phyloP scores from a whole-genome alignment of 192 early-diverging fungal species.

The Spizellomyces punctatus region DNA sequence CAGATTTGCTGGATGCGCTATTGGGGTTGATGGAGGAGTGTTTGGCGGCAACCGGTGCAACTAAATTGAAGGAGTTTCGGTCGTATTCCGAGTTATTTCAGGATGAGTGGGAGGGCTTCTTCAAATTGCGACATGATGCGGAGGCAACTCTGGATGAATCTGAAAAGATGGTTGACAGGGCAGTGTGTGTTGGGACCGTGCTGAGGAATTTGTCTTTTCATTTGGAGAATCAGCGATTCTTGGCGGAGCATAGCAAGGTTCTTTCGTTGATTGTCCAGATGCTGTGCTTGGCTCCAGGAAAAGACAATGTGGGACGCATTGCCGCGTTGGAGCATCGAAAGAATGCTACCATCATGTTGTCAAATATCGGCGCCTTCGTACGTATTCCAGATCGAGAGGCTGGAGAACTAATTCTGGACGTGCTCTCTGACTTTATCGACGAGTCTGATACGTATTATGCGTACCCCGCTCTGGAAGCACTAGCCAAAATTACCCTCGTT shows the following conservation, averaged over 20 bases:
- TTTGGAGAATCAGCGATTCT: not conserved
- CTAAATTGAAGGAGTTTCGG: not conserved
- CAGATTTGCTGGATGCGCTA: not conserved
- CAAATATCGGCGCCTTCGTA: slow-evolving; percentile 59
- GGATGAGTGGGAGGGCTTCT: not conserved
- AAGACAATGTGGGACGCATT: not conserved
- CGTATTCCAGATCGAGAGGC: slow-evolving; percentile 40
- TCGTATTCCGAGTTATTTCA: slow-evolving; percentile 3
- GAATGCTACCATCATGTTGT: slow-evolving; percentile 64
- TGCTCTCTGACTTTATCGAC: slow-evolving; percentile 57
- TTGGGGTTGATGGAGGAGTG: not conserved
- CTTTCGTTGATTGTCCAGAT: not conserved
- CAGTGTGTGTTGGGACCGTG: not conserved
- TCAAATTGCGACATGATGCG: not conserved
- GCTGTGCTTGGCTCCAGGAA: not conserved
- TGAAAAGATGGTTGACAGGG: not conserved
- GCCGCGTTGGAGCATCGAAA: slow-evolving; percentile 64
- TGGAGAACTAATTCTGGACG: slow-evolving; percentile 45
- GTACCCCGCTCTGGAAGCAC: slow-evolving; percentile 62
- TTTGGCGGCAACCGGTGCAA: not conserved
- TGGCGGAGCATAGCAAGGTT: not conserved
- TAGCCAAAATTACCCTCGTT: slow-evolving; percentile 61
- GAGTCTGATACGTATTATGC: slow-evolving; percentile 61
- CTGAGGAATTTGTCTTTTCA: slow-evolving; percentile 3
- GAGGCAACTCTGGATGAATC: not conserved